Base-by-base conservation (phyloP, 805 yeast species). In the Ogataea pini region DNA sequence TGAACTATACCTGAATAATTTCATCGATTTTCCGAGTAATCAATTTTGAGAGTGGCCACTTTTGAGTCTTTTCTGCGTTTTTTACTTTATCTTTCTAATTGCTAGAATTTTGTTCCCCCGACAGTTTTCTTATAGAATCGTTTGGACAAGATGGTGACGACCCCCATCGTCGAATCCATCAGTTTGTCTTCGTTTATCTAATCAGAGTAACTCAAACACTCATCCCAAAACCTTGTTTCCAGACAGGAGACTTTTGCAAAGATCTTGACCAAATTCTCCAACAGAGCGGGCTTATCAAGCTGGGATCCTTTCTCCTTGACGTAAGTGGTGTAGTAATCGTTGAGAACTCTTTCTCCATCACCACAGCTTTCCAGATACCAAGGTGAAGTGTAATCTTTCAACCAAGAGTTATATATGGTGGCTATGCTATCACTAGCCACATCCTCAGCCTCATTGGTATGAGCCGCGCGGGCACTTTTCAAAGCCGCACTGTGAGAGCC, bases 151-250 rank as follows among this genome's bases (percentile, higher is more conserved):
- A n/a, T 17, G 24, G 4, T 13, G 34, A 16, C 34, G 40, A 33
- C 28, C 32, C 33, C 46, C 46, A 36, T 25, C 40, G 18, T 29
- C 31, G 9, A 13, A 9, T 18, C 17, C n/a, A 10, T 24, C 29
- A 6, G 4, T 14, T 42, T 19, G 16, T 42, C 14, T 29, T 19
- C 14, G 14, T 25, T 34, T 13, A 27, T 6, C 14, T 40, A 38
- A 32, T 38, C 44, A 24, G 46, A 34, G 36, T 48, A 42, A 7
- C 33, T 43, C 44, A 52, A 37, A 43, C 62, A 53, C 29, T 50
- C 85, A 58, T 77, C 75, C 96, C 96, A 87, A 61, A 87, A 87
- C 18, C 70, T 73, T 19, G 79, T 72, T 63, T 87, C 96, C 44
- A 86, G 69, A 39, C 65, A 63, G 12, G 83, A 75, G 8, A 83